These are phyloP conservation scores for Colletotrichum zoysiae DNA, from an alignment of 2,329 filamentous ascomycete genomes.

Conservation along the genomic window DNA sequence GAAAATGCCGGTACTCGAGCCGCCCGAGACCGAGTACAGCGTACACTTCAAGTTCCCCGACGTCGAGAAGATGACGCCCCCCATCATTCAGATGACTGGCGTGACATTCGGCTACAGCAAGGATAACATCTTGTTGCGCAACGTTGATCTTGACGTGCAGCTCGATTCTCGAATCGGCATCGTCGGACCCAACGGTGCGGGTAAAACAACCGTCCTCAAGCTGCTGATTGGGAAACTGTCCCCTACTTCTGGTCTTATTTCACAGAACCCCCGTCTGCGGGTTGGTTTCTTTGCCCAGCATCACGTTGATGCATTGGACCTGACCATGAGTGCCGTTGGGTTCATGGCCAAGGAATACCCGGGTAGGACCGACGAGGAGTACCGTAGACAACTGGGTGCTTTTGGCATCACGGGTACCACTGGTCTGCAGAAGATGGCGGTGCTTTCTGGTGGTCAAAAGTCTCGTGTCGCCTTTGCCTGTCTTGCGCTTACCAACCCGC, in stretches of 20 bases:
- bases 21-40: slow-evolving; percentile 93
- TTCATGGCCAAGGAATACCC: slow-evolving; percentile 97
- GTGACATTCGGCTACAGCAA: slow-evolving; percentile 90
- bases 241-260: slow-evolving; percentile 84
- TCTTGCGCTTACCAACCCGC: slow-evolving; percentile 90
- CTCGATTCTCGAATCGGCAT: slow-evolving; percentile 98
- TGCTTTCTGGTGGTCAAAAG: slow-evolving; percentile 97
- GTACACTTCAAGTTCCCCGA: slow-evolving; percentile 98
- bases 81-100: slow-evolving; percentile 96
- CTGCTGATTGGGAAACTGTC: slow-evolving; percentile 90
- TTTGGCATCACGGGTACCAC: slow-evolving; percentile 94
- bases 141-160: slow-evolving; percentile 96
- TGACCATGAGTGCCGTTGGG: slow-evolving; percentile 88
- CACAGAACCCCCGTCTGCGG: slow-evolving; percentile 87
- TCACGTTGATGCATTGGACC: slow-evolving; percentile 94
- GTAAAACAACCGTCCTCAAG: slow-evolving; percentile 98
- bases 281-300: slow-evolving; percentile 99
- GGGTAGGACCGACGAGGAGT: slow-evolving; percentile 94
- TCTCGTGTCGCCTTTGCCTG: slow-evolving; percentile 99
- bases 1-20: slow-evolving; percentile 91
- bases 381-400: slow-evolving; percentile 92
- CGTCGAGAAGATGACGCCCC: slow-evolving; percentile 96
- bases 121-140: slow-evolving; percentile 82
- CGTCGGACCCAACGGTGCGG: slow-evolving; percentile 98
- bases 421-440: slow-evolving; percentile 93